These are phyloP conservation scores for Zelopaecilomyces penicillatus DNA, from an alignment of 2,329 filamentous ascomycete genomes.

Conservation along the genomic window DNA sequence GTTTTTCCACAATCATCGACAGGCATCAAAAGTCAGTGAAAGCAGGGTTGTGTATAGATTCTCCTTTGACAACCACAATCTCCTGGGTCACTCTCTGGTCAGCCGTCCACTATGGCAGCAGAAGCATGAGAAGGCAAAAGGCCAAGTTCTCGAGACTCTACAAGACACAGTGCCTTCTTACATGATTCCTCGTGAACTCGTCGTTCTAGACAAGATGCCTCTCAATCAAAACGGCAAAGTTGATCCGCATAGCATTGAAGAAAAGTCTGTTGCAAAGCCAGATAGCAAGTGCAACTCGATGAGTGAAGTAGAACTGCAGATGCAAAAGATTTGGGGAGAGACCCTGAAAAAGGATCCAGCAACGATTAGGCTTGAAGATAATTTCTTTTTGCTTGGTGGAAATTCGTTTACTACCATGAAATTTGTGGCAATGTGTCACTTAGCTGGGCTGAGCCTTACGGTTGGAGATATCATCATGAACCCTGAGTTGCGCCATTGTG, in stretches of 20 bases:
- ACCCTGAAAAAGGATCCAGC: no score
- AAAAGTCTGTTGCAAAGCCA: no score
- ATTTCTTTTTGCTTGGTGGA: no score
- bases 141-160: conserved; percentile 1
- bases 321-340: no score
- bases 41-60: conserved; percentile 14
- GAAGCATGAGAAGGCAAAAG: conserved; percentile 1
- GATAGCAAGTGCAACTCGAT: no score
- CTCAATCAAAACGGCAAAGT: conserved; percentile 18
- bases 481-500: no score
- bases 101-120: conserved; percentile 12
- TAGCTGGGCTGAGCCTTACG: no score
- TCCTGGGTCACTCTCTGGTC: conserved; percentile 1
- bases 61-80: conserved; percentile 11
- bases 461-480: no score
- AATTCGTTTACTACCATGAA: no score
- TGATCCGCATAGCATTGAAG: conserved; percentile 12
- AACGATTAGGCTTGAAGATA: no score
- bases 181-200: conserved; percentile 18
- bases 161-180: conserved; percentile 13
- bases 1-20: conserved; percentile 27
- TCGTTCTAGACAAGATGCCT: conserved; percentile 16
- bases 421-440: no score
- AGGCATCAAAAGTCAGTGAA: conserved; percentile 1
- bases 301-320: no score